These are phyloP conservation scores for Raphanus raphanistrum DNA, from an alignment of 345 rosid genomes.

Conservation along the genomic window DNA sequence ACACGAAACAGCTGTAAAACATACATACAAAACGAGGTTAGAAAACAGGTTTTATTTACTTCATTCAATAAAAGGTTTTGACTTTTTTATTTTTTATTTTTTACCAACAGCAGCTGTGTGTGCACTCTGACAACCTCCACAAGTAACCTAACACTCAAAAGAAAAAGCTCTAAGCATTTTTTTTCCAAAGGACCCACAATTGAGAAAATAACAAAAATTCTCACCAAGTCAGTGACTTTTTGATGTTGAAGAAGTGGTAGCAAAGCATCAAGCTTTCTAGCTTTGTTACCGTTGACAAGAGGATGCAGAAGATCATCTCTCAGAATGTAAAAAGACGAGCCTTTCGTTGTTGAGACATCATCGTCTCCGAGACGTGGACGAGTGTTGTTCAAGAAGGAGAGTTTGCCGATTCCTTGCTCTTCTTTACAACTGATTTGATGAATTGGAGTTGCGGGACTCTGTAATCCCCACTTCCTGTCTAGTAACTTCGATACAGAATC, in stretches of 20 bases:
- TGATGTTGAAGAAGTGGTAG: slow-evolving; percentile 66
- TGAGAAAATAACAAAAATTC: background rate
- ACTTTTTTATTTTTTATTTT: slow-evolving; percentile 17
- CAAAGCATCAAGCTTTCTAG: slow-evolving; percentile 82
- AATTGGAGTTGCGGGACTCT: slow-evolving; percentile 56
- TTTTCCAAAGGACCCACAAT: background rate
- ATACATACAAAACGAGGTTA: background rate
- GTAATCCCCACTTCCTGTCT: slow-evolving; percentile 68
- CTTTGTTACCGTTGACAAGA: slow-evolving; percentile 84
- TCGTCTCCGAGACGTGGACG: slow-evolving; percentile 48
- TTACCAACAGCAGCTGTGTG: slow-evolving; percentile 88
- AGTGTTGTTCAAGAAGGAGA: slow-evolving; percentile 44
- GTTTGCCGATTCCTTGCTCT: slow-evolving; percentile 25
- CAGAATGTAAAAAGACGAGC: slow-evolving; percentile 59
- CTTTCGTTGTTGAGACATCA: slow-evolving; percentile 14
- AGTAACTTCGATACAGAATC: slow-evolving; percentile 51
- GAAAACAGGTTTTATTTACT: no score
- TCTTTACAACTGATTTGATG: slow-evolving; percentile 44
- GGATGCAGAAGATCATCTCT: slow-evolving; percentile 96
- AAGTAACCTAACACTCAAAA: slow-evolving; percentile 64
- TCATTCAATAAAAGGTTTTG: background rate
- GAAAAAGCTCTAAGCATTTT: background rate
- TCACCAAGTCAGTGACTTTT: slow-evolving; percentile 80
- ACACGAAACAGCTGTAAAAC: slow-evolving; percentile 79
- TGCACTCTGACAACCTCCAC: slow-evolving; percentile 97